A percentile compares a stretch with the other conserved stretches of the same genome.
Evolutionary conservation across 1,139 yeast genomes (phyloP).

Genomic region (Geotrichum candidum): DNA sequence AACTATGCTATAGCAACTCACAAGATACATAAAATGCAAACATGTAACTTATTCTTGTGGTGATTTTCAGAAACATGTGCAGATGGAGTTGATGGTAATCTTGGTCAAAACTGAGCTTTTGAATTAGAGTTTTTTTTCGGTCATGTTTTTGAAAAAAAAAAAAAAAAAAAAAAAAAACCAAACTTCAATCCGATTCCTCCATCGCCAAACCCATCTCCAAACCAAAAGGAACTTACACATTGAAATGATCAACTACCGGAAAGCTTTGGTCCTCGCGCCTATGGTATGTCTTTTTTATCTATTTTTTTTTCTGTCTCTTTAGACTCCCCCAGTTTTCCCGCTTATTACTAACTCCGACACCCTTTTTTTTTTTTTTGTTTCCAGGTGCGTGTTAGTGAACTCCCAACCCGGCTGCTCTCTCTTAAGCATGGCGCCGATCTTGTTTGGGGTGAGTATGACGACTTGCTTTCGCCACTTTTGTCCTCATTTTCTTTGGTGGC

Average conservation of each 20-base stretch:
- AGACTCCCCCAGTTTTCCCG: background rate
- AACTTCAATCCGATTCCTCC: too few species aligned
- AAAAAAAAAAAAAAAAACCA: too few species aligned
- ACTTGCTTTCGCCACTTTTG: background rate
- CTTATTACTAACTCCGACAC: background rate
- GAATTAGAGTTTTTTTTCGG: too few species aligned
- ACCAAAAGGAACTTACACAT: too few species aligned
- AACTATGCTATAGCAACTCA: too few species aligned
- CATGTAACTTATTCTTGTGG: too few species aligned
- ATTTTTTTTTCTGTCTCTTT: background rate
- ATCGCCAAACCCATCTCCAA: too few species aligned
- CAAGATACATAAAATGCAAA: too few species aligned
- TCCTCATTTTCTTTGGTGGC: background rate
- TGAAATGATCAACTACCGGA: conserved; percentile 43
- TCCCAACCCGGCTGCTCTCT: conserved; percentile 78
- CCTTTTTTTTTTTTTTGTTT: background rate
- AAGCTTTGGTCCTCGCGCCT: conserved; percentile 84
- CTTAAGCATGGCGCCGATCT: conserved; percentile 83
- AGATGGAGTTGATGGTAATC: too few species aligned
- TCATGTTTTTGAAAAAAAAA: too few species aligned
- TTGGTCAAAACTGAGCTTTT: too few species aligned
- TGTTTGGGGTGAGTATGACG: conserved; percentile 59
- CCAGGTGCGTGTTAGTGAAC: conserved; percentile 80
- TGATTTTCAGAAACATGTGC: too few species aligned
- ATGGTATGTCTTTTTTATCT: conserved; percentile 44